These are phyloP conservation scores for Tylopilus plumbeoviolaceoides DNA, from an alignment of 768 basidiomycete genomes.

Conservation along the genomic window DNA sequence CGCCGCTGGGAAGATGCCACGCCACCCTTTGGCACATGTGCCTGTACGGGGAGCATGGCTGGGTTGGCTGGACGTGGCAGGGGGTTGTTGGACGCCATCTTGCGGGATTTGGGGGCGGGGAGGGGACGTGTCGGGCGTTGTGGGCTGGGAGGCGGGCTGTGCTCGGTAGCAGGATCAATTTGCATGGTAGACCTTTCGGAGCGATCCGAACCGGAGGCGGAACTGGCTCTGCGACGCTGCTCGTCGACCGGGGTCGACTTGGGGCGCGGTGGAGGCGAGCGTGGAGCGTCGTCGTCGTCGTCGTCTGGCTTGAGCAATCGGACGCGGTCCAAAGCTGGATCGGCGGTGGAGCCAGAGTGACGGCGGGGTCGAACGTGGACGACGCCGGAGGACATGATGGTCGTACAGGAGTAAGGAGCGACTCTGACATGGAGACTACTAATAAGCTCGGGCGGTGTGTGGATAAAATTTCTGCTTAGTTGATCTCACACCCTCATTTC, in stretches of 20 bases:
- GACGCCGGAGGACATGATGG: constrained; percentile 17
- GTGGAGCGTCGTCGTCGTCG: constrained; percentile 18
- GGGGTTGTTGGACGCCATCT: constrained; percentile 47
- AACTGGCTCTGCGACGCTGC: constrained; percentile 44
- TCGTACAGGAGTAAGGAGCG: background rate
- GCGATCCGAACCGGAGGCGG: constrained; percentile 34
- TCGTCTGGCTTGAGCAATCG: constrained; percentile 17
- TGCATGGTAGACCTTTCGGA: constrained; percentile 33
- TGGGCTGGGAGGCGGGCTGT: constrained; percentile 35
- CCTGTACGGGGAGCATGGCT: constrained; percentile 78
- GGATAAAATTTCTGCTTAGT: background rate
- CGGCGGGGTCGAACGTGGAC: constrained; percentile 48
- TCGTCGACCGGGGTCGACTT: constrained; percentile 70
- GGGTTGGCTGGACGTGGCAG: constrained; percentile 59
- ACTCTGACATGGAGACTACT: no score
- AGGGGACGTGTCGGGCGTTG: constrained; percentile 69
- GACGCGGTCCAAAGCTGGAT: constrained; percentile 26
- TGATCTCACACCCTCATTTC: no score
- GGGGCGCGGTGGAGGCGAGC: constrained; percentile 60
- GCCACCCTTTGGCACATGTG: constrained; percentile 60
- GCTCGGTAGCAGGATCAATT: constrained; percentile 23
- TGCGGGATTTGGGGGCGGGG: constrained; percentile 51
- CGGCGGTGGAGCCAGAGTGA: constrained; percentile 54
- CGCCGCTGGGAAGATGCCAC: constrained; percentile 55
- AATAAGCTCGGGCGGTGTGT: no score